Evolutionary conservation across 1,139 yeast genomes (phyloP), one percentile per base, ranked within the genome.

Genomic region (Spathaspora sp.): DNA sequence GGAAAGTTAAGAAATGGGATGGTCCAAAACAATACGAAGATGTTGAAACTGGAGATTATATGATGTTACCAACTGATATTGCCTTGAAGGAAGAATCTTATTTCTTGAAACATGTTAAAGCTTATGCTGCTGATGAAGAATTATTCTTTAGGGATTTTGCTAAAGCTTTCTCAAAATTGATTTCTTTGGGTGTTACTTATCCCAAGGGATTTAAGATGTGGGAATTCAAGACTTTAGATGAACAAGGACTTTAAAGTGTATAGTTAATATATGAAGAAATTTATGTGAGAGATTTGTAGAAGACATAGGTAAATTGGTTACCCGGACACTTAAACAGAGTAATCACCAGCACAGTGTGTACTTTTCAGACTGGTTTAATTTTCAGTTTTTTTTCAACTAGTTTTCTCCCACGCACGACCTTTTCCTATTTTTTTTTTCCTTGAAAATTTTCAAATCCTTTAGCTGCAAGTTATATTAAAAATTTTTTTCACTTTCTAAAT

Each of bases 51-150:
- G 84, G 86, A 44, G 71, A 81, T n/a, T 78, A 84, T 57, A 89
- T 89, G 97, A 89, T 89, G 97, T 72, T 89, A 59, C 95, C 95
- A 41, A 80, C 96, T 25, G 97, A 89, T 63, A 79, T 82, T 70
- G 86, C 91, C 2, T 68, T 89, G 57, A 73, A 82, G 47, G 81
- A 83, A 61, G 93, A 86, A 61, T 72, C 80, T 42, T 72, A 72
- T 51, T 89, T 86, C 65, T 68, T 74, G 60, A 78, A 80, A 62
- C 82, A 83, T 70, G 93, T 84, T 45, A 78, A 81, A 61, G 69
- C 72, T 59, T 89, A 84, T 63, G 96, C 97, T 26, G 74, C 75
- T 39, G 89, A 88, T 67, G 77, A 82, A 58, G 82, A 80, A 42
- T 63, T 73, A 43, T 89, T 85, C 74, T 86, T 87, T 65, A 73